Conservation (phyloP, 257 asterid genomes). For the Ajuga chamaepitys region DNA sequence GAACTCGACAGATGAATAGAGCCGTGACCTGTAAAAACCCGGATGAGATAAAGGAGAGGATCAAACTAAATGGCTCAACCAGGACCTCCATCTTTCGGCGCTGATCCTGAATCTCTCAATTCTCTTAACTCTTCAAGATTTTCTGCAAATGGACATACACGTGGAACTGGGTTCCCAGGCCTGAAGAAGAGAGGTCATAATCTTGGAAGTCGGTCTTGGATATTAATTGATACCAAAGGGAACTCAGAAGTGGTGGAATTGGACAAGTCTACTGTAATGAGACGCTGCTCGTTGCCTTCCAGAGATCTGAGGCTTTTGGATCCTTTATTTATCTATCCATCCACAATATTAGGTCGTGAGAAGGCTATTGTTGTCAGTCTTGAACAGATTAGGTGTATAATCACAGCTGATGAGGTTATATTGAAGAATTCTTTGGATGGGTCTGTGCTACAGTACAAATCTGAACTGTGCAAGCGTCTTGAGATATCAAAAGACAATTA, state of each 20-base stretch:
- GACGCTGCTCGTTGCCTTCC: constrained; percentile 89
- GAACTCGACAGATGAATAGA: constrained; percentile 34
- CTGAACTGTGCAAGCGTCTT: constrained; percentile 88
- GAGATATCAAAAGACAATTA: constrained; percentile 68
- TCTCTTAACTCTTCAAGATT: constrained; percentile 28
- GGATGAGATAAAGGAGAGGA: constrained; percentile 17
- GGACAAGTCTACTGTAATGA: constrained; percentile 82
- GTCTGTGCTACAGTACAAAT: constrained; percentile 68
- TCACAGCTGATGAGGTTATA: constrained; percentile 95
- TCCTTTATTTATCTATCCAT: constrained; percentile 87
- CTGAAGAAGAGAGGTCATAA: constrained; percentile 90
- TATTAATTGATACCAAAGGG: constrained; percentile 76
- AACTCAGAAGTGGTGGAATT: constrained; percentile 65
- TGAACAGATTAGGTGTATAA: constrained; percentile 92
- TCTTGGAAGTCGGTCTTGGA: constrained; percentile 88
- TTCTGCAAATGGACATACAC: constrained; percentile 25
- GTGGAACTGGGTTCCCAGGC: constrained; percentile 49
- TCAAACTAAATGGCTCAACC: constrained; percentile 50
- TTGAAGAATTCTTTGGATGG: constrained; percentile 85
- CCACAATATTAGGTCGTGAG: constrained; percentile 93
- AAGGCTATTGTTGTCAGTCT: constrained; percentile 93
- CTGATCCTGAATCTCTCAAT: constrained; percentile 28
- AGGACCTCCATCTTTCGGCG: constrained; percentile 26
- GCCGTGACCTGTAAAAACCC: constrained; percentile 3
- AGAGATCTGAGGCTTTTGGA: constrained; percentile 98